Evolutionary conservation across 108 stramenopile species (phyloP).

Genomic region (Bacterosira constricta): DNA sequence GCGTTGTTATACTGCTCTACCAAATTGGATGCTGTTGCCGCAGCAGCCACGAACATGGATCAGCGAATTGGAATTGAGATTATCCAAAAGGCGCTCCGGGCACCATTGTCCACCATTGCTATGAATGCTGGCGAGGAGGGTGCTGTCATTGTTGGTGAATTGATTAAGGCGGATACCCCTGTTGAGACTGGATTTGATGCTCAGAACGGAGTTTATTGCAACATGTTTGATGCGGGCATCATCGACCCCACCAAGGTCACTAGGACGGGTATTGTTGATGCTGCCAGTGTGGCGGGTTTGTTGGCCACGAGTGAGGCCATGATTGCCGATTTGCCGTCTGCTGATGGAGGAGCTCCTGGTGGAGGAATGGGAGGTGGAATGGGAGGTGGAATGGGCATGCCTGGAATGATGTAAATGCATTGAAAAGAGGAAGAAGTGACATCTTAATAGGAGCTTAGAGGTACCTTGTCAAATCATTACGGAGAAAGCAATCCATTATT

Average conservation of each 20-base stretch:
- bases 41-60: slow-evolving; percentile 95
- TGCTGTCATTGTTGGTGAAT: slow-evolving; percentile 96
- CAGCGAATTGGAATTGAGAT: slow-evolving; percentile 98
- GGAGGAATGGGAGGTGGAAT: slow-evolving; percentile 77
- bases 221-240: slow-evolving; percentile 96
- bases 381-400: slow-evolving; percentile 95
- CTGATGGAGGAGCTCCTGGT: slow-evolving; percentile 51
- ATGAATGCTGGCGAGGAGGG: slow-evolving; percentile 98
- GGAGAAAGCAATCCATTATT: no score
- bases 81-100: slow-evolving; percentile 93
- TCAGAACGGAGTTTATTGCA: slow-evolving; percentile 87
- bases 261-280: slow-evolving; percentile 97
- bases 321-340: slow-evolving; percentile 94
- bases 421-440: background rate
- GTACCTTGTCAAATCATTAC: no score
- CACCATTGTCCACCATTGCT: slow-evolving; percentile 93
- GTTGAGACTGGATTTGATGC: slow-evolving; percentile 89
- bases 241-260: slow-evolving; percentile 99
- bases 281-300: slow-evolving; percentile 95
- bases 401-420: slow-evolving; percentile 65
- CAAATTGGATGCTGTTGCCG: slow-evolving; percentile 77
- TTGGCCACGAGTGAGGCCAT: slow-evolving; percentile 98
- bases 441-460: background rate
- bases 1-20: slow-evolving; percentile 98
- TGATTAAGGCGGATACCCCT: slow-evolving; percentile 76